These are phyloP conservation scores for Trichoderma cornu-damae DNA, from an alignment of 2,329 filamentous ascomycete genomes.

Conservation along the genomic window DNA sequence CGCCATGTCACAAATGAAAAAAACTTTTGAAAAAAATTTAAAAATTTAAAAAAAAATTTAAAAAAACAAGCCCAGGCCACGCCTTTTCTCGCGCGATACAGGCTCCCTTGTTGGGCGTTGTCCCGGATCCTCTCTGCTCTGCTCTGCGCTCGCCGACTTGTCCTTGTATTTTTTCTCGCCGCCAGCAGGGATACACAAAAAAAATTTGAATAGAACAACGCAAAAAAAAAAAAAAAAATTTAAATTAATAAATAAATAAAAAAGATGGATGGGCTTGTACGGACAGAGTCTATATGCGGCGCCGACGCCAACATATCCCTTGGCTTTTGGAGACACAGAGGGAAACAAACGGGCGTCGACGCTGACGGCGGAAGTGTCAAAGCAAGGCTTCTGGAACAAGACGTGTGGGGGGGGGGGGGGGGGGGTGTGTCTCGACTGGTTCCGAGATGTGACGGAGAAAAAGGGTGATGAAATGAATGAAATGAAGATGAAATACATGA, in stretches of 20 bases:
- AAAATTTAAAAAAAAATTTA: no score
- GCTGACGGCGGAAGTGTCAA: constrained; percentile 8
- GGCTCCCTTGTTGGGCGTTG: background rate
- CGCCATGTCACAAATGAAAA: background rate
- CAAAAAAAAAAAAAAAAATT: no score
- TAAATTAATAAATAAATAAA: no score
- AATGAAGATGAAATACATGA: no score
- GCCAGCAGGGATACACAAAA: background rate
- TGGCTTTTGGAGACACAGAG: background rate
- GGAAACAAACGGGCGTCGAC: constrained; percentile 16
- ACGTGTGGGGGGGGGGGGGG: no score
- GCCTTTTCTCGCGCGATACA: background rate
- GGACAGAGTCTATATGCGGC: background rate
- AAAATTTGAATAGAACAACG: background rate
- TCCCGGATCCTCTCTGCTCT: background rate
- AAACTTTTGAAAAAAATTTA: no score
- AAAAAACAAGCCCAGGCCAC: background rate
- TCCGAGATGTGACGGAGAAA: no score
- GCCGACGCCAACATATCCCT: background rate
- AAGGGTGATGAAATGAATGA: no score
- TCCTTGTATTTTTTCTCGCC: background rate
- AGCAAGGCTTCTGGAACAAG: background rate
- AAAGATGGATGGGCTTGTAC: no score
- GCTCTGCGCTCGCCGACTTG: background rate
- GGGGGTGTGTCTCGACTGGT: no score